Evolutionary conservation across 2,329 filamentous ascomycete genomes (phyloP).

Genomic region (Colletotrichum lupini): DNA sequence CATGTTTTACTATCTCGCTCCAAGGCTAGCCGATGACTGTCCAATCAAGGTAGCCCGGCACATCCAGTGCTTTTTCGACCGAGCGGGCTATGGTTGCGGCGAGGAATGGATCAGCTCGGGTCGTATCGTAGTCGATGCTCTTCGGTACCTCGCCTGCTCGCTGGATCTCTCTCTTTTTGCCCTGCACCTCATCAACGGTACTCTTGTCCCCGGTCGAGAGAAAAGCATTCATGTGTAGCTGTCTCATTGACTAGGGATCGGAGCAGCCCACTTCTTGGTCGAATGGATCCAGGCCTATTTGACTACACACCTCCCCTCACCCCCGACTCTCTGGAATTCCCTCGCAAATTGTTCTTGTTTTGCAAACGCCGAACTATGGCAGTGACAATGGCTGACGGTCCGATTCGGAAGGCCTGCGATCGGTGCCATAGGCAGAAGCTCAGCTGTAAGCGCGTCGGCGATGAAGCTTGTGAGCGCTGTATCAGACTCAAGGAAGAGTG

Average conservation of each 20-base stretch:
- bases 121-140: constrained; percentile 14
- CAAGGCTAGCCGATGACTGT: constrained; percentile 20
- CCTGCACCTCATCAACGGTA: neutral
- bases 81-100: constrained; percentile 25
- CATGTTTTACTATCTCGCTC: constrained; percentile 31
- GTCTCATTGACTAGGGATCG: constrained; percentile 27
- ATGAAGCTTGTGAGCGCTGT: constrained; percentile 56
- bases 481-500: constrained; percentile 53
- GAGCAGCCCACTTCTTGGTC: constrained; percentile 10
- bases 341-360: constrained; percentile 34
- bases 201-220: constrained; percentile 14
- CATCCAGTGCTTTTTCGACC: constrained; percentile 17
- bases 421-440: constrained; percentile 59
- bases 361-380: constrained; percentile 38
- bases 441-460: constrained; percentile 54
- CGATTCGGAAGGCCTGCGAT: constrained; percentile 58
- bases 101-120: constrained; percentile 31
- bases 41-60: constrained; percentile 20
- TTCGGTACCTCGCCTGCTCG: neutral
- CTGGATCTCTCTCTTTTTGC: neutral
- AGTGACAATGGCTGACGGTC: constrained; percentile 49
- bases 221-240: constrained; percentile 16
- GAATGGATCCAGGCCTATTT: constrained; percentile 28
- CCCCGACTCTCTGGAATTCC: constrained; percentile 33
- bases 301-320: constrained; percentile 32